Evolutionary conservation across 2,329 filamentous ascomycete species (phyloP), one percentile per base, ranked within the genome.

Genomic region (Plectosphaerella cucumerina): DNA sequence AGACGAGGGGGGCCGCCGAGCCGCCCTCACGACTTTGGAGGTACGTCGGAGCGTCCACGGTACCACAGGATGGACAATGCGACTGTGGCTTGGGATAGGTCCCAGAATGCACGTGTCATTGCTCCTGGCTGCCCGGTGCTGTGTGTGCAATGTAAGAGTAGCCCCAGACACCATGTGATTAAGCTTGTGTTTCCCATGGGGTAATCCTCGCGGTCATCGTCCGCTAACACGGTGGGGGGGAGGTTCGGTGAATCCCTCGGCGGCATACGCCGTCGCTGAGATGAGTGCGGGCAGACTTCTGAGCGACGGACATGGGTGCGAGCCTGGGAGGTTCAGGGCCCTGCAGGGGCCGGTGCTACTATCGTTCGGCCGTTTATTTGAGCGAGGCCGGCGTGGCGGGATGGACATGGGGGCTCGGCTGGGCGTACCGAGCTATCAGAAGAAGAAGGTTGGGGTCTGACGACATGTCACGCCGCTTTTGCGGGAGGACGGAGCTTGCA

Each of bases 241-340:
- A 37, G 4, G 43, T 3, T 37, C 45, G 45, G 45, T 35, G 45
- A 37, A 37, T 47, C 23, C 33, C 45, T 47, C 45, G 45, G 45
- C 11, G 45, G 31, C 33, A 39, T 47, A 20, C 22, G 22, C n/a
- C 22, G 31, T 26, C 15, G 44, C 15, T 18, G 34, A 20, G 26
- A 31, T 31, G 26, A 31, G 26, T 11, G 18, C 14, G 34, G 34
- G 6, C 14, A 20, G 21, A 20, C 15, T 37, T 20, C 23, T 17
- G n/a, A 23, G 18, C 21, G 33, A 47, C 35, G 33, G 15, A 11
- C 20, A 14, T 47, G 17, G 33, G 14, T 20, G 34, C 12, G 31
- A 21, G 31, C 2, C n/a, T 12, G n/a, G n/a, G n/a, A n/a, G n/a
- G n/a, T n/a, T n/a, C n/a, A n/a, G n/a, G n/a, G 39, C 12, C 5